These are phyloP conservation scores for Umbelopsis isabellina DNA, from an alignment of 192 early-diverging fungal species.

Conservation along the genomic window DNA sequence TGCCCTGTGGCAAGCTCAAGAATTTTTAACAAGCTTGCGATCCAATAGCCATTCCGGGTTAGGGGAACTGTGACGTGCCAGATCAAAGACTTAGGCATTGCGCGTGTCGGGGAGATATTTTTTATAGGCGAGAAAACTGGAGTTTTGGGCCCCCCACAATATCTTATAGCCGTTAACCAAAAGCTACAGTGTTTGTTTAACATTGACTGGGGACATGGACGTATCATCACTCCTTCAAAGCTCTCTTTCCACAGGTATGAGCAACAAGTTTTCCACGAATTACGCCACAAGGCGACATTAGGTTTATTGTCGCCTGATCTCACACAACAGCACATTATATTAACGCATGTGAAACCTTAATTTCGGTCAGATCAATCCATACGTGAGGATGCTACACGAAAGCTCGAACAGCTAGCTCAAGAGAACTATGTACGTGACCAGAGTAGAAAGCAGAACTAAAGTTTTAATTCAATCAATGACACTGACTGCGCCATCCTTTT, in stretches of 20 bases:
- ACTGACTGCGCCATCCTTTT: conserved; percentile 17
- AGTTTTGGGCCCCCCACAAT: too few relatives aligned
- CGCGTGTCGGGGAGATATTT: conserved; percentile 3
- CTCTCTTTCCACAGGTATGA: conserved; percentile 10
- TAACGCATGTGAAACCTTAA: conserved; percentile 21
- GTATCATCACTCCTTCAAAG: conserved; percentile 22
- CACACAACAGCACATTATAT: not conserved
- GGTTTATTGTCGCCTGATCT: conserved; percentile 1
- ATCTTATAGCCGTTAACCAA: too few relatives aligned
- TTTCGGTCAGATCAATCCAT: conserved; percentile 61
- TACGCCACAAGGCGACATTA: conserved; percentile 26
- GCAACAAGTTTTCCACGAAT: not conserved
- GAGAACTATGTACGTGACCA: conserved; percentile 83
- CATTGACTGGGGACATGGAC: conserved; percentile 8
- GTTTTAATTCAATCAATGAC: not conserved
- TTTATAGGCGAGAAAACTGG: too few relatives aligned
- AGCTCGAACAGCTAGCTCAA: conserved; percentile 71
- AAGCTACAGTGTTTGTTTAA: too few relatives aligned
- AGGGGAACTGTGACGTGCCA: conserved; percentile 3
- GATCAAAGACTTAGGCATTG: not conserved
- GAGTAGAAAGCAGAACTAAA: not conserved
- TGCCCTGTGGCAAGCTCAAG: too few relatives aligned
- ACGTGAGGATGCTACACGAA: conserved; percentile 80
- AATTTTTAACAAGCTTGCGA: too few relatives aligned
- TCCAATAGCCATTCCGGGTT: not conserved